Conservation (phyloP, 2,329 filamentous ascomycete genomes). For the Canariomyces notabilis region DNA sequence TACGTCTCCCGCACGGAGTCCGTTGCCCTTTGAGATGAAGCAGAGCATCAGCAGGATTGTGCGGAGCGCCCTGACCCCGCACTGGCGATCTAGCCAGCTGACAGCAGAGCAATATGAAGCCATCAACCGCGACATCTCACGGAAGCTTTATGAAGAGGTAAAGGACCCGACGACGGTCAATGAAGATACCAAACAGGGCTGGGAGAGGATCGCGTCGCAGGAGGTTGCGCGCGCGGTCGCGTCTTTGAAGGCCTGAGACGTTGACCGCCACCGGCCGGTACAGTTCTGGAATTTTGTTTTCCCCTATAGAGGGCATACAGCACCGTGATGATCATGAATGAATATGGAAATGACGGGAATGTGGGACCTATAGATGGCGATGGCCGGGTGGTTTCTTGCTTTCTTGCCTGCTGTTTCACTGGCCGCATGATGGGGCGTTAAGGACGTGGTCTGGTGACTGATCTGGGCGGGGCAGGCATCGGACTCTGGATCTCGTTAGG, state of each 20-base stretch:
- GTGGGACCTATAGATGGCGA: neutral
- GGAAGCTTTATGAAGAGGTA: slow-evolving; percentile 74
- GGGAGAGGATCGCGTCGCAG: slow-evolving; percentile 70
- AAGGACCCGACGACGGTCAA: slow-evolving; percentile 54
- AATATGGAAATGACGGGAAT: slow-evolving; percentile 1
- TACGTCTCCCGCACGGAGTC: slow-evolving; percentile 59
- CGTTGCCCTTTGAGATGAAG: slow-evolving; percentile 76
- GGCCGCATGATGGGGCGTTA: slow-evolving; percentile 1
- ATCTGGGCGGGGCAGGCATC: neutral
- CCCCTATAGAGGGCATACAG: neutral
- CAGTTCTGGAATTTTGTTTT: neutral
- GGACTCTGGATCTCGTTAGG: slow-evolving; percentile 3
- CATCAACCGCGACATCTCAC: slow-evolving; percentile 86
- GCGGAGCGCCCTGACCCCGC: slow-evolving; percentile 71
- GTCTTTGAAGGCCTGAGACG: slow-evolving; percentile 43
- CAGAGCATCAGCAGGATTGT: slow-evolving; percentile 86
- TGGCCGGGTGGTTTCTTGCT: slow-evolving; percentile 1
- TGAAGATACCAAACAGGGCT: slow-evolving; percentile 59
- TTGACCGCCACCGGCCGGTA: neutral
- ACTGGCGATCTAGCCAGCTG: slow-evolving; percentile 74
- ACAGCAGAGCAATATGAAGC: slow-evolving; percentile 86
- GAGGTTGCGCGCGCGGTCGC: slow-evolving; percentile 75
- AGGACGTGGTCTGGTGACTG: slow-evolving; percentile 1
- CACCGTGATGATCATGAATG: slow-evolving; percentile 4
- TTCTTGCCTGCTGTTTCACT: neutral